Conservation (phyloP, 2,329 filamentous ascomycete genomes). For the Paracoccidioides lutzii region DNA sequence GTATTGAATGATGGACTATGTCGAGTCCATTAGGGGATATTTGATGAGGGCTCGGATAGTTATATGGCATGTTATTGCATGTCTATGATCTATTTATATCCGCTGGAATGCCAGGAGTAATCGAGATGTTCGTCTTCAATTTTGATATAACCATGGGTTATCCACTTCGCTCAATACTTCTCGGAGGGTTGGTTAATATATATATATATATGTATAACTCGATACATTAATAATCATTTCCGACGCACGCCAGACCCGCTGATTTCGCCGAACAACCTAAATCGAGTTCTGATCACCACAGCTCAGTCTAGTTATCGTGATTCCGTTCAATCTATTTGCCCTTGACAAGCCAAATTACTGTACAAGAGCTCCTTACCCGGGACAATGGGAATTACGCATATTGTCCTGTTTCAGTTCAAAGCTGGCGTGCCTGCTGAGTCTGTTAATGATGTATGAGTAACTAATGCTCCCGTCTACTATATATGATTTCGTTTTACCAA, state of each 20-base stretch:
- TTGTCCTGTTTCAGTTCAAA: conserved; percentile 57
- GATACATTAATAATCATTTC: no score
- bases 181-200: no score
- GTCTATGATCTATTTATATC: background rate
- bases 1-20: conserved; percentile 7
- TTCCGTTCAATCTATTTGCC: no score
- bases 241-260: no score
- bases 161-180: no score
- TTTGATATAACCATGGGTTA: no score
- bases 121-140: no score
- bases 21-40: background rate
- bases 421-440: conserved; percentile 35
- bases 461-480: background rate
- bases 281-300: no score
- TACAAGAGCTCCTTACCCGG: background rate
- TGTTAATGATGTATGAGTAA: conserved; percentile 41
- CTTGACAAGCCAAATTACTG: no score
- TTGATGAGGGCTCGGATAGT: background rate
- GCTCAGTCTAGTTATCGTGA: no score
- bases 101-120: background rate
- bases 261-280: no score
- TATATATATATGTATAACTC: no score
- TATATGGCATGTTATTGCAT: background rate
- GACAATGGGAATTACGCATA: conserved; percentile 52
- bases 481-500: background rate